Evolutionary conservation across 2,329 filamentous ascomycete species (phyloP), one percentile per base, ranked within the genome.

Genomic region (Fusarium brevicatenulatum): DNA sequence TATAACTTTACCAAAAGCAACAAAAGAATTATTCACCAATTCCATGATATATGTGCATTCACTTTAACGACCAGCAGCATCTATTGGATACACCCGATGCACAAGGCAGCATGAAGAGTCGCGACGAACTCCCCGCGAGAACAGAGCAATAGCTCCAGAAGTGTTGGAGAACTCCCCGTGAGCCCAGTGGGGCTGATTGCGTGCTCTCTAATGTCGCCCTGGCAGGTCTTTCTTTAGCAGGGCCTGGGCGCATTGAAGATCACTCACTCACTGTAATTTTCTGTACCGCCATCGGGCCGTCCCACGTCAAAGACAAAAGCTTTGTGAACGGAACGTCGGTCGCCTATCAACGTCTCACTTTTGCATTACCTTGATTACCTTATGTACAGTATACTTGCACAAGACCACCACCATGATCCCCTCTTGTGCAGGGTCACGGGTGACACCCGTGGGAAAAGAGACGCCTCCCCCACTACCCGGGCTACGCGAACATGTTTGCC

Each of bases 1-100:
- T 77, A 59, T 81, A 77, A 74, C 59, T 60, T 56, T 32, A 49
- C 30, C 53, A 62, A 54, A 74, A 82, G 53, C 65, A 28, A n/a
- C 36, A 63, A 58, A 55, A 4, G 13, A 66, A 46, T 53, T 40
- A 58, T 57, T 61, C 60, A 65, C 58, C 49, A 63, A 66, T 60
- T 46, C 44, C 40, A 37, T 57, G 19, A 50, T 57, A 30, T 55
- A 32, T 19, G 40, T 63, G 60, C 46, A 42, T 52, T 59, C 56
- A 52, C 40, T 57, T 47, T 57, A 62, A 54, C 56, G 59, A 53
- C 50, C 30, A 63, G 53, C 61, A 53, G 32, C 32, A 23, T 54
- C 43, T 58, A 30, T 44, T 54, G 63, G 57, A 58, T 66, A 66
- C n/a, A 59, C 58, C 60, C 58, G 32, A 60, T 68, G 63, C 43